A percentile compares a stretch with the other conserved stretches of the same genome.
Conservation (phyloP, 768 basidiomycete genomes). For the Dentipellis sp. region DNA sequence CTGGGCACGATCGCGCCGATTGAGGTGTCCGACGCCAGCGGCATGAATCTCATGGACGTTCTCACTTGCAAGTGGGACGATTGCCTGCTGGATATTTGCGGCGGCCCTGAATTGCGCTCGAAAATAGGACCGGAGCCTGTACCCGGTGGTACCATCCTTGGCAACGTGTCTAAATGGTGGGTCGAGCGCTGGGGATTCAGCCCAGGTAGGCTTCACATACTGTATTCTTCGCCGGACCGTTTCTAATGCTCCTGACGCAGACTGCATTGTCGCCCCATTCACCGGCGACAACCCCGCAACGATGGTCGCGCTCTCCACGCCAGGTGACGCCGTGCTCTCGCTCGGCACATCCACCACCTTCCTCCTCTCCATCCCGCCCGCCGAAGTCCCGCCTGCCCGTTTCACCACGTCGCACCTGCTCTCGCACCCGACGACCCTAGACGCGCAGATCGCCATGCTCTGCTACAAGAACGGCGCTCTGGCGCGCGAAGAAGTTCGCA, state of each 20-base stretch:
- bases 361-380: conserved; percentile 65
- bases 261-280: conserved; percentile 74
- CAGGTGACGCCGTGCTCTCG: conserved; percentile 78
- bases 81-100: conserved; percentile 53
- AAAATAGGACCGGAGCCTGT: conserved; percentile 77
- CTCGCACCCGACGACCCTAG: conserved; percentile 52
- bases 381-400: conserved; percentile 52
- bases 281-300: conserved; percentile 90
- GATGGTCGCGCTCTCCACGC: conserved; percentile 61
- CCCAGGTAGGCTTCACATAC: conserved; percentile 31
- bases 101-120: conserved; percentile 50
- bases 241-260: conserved; percentile 23
- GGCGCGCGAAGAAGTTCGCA: conserved; percentile 68
- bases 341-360: conserved; percentile 86
- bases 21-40: conserved; percentile 83
- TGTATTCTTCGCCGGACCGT: neutral
- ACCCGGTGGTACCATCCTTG: conserved; percentile 58
- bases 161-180: conserved; percentile 63
- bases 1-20: conserved; percentile 70
- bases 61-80: conserved; percentile 68
- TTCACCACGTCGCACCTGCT: conserved; percentile 71
- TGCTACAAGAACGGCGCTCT: conserved; percentile 88
- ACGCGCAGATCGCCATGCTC: conserved; percentile 79
- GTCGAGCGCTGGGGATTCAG: conserved; percentile 67
- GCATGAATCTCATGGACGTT: conserved; percentile 85